A percentile compares a stretch with the other conserved stretches of the same genome.
phyloP scores from a whole-genome alignment of 2,329 filamentous ascomycete genomes.

The Scedosporium boydii region DNA sequence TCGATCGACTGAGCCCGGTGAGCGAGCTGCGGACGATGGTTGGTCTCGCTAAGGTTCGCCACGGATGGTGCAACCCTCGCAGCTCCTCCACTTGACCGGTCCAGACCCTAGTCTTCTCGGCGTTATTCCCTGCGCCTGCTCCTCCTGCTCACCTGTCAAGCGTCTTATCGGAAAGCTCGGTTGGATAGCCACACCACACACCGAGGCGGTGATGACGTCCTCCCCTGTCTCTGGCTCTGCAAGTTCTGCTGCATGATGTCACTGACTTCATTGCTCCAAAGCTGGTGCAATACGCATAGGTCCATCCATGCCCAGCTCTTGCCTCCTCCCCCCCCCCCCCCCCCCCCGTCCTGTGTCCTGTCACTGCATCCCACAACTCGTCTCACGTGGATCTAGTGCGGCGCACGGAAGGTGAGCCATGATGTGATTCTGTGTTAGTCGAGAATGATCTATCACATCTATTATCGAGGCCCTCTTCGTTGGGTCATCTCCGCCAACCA shows the following conservation, averaged over 20 bases:
- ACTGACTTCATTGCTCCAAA: neutral
- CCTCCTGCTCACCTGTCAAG: too few relatives aligned
- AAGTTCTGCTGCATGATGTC: neutral
- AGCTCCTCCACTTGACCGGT: too few relatives aligned
- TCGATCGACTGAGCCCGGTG: too few relatives aligned
- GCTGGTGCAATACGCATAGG: neutral
- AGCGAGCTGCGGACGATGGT: too few relatives aligned
- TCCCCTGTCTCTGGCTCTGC: neutral
- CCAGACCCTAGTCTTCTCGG: too few relatives aligned
- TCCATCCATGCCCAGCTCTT: neutral
- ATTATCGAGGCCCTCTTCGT: neutral
- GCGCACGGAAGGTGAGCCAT: neutral
- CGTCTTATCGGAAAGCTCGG: too few relatives aligned
- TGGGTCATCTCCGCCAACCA: neutral
- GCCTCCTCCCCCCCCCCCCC: neutral
- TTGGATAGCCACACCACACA: neutral
- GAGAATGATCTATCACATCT: neutral
- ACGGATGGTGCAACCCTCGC: too few relatives aligned
- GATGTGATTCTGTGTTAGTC: neutral
- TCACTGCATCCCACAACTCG: neutral
- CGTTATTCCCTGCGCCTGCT: too few relatives aligned
- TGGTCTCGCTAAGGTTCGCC: too few relatives aligned
- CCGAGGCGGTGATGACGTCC: conserved; percentile 11
- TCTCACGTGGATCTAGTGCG: neutral
- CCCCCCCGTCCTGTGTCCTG: neutral